Conservation (phyloP, 345 rosid species). For the Citrus trifoliata region DNA sequence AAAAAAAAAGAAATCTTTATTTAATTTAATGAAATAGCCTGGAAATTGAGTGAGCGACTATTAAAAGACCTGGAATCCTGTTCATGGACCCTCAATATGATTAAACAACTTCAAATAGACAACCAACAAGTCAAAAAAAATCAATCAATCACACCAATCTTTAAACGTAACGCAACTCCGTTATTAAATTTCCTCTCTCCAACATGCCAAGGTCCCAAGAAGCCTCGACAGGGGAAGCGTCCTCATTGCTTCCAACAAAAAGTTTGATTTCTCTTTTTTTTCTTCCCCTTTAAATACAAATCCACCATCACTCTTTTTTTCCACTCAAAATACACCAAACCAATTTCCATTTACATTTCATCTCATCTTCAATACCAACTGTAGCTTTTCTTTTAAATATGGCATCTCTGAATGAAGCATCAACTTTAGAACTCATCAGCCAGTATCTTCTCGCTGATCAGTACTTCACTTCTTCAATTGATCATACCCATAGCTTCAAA, state of each 20-base stretch:
- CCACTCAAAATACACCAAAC: conserved; percentile 26
- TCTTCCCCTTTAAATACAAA: conserved; percentile 18
- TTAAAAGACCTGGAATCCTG: too few species aligned
- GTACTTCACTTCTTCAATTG: conserved; percentile 22
- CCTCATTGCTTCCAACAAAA: background rate
- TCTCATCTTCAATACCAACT: background rate
- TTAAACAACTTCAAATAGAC: too few species aligned
- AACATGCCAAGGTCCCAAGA: background rate
- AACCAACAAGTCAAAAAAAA: too few species aligned
- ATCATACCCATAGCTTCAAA: conserved; percentile 20
- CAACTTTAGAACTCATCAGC: conserved; percentile 52
- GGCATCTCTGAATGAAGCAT: conserved; percentile 35
- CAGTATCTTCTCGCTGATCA: conserved; percentile 60
- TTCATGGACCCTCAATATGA: too few species aligned
- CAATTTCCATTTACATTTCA: background rate
- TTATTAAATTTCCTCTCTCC: too few species aligned
- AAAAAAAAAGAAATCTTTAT: too few species aligned
- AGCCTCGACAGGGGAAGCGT: background rate
- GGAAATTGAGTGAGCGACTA: too few species aligned
- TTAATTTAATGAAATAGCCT: too few species aligned
- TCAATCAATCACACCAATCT: too few species aligned
- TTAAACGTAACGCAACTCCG: too few species aligned
- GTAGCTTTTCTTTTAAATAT: background rate
- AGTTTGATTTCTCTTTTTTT: too few species aligned
- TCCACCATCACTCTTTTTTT: conserved; percentile 14